Evolutionary conservation across 164 flowering plant species (phyloP).

Genomic region (Tetrastigma voinierianum): DNA sequence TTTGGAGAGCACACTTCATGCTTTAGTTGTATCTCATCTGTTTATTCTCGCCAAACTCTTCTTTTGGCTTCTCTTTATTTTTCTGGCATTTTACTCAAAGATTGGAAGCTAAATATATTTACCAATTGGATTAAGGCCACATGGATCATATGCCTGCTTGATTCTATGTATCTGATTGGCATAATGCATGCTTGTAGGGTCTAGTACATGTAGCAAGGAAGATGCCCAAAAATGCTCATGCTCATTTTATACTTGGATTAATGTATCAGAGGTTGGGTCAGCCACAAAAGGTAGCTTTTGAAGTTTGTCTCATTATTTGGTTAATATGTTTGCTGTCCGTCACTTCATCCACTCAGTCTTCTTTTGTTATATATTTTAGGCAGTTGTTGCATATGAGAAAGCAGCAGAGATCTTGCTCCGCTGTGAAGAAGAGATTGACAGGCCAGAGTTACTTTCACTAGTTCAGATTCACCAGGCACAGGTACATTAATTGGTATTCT

Average conservation of each 20-base stretch:
- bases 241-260: constrained; percentile 85
- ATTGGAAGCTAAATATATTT: no score
- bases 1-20: no score
- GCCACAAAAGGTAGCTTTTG: constrained; percentile 69
- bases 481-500: constrained; percentile 35
- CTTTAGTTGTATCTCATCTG: no score
- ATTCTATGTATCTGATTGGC: neutral
- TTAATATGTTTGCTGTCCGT: neutral
- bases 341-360: neutral
- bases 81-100: no score
- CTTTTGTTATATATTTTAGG: constrained; percentile 35
- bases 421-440: constrained; percentile 68
- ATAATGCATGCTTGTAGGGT: constrained; percentile 46
- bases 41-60: no score
- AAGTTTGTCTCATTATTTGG: constrained; percentile 2
- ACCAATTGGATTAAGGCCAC: no score
- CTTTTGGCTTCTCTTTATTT: no score
- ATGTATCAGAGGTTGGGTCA: constrained; percentile 93
- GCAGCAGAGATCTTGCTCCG: constrained; percentile 77
- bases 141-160: neutral
- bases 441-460: constrained; percentile 81
- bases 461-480: constrained; percentile 96
- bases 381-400: constrained; percentile 78
- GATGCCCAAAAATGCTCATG: constrained; percentile 96
- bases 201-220: constrained; percentile 86